Percentiles rank a stretch among this genome's conserved stretches.
phyloP scores from a whole-genome alignment of 2,329 filamentous ascomycete species.

The Colletotrichum sp. region DNA sequence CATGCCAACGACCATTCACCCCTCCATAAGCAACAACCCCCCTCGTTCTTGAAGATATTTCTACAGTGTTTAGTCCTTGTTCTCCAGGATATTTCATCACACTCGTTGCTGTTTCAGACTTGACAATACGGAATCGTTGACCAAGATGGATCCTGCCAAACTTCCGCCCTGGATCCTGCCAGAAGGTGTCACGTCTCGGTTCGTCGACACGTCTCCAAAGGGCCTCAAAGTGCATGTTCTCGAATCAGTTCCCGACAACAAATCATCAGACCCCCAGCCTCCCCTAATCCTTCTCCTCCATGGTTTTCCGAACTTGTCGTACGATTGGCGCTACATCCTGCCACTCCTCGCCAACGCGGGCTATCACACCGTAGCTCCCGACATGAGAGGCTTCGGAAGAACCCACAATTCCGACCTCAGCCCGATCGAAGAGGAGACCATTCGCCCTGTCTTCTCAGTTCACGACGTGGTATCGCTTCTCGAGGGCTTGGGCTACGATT shows the following conservation, averaged over 20 bases:
- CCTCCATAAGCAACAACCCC: background rate
- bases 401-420: constrained; percentile 38
- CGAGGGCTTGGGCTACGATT: constrained; percentile 62
- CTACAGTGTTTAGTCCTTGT: rapidly evolving
- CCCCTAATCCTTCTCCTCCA: constrained; percentile 68
- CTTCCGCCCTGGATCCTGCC: constrained; percentile 43
- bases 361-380: constrained; percentile 70
- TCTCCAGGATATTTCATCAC: rapidly evolving
- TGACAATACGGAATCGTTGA: rapidly evolving
- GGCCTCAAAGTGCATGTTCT: constrained; percentile 68
- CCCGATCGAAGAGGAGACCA: constrained; percentile 43
- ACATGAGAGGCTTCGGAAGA: constrained; percentile 72
- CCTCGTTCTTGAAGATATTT: background rate
- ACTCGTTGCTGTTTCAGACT: background rate
- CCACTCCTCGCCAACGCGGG: constrained; percentile 61
- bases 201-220: constrained; percentile 53
- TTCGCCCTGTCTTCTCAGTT: constrained; percentile 56
- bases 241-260: constrained; percentile 47
- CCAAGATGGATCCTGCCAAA: background rate
- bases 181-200: constrained; percentile 56
- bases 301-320: constrained; percentile 73
- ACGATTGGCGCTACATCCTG: constrained; percentile 71
- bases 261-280: constrained; percentile 25
- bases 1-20: background rate
- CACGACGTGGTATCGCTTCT: constrained; percentile 68